Conservation (phyloP, 2,329 filamentous ascomycete species). For the Tolypocladium pustulatum region DNA sequence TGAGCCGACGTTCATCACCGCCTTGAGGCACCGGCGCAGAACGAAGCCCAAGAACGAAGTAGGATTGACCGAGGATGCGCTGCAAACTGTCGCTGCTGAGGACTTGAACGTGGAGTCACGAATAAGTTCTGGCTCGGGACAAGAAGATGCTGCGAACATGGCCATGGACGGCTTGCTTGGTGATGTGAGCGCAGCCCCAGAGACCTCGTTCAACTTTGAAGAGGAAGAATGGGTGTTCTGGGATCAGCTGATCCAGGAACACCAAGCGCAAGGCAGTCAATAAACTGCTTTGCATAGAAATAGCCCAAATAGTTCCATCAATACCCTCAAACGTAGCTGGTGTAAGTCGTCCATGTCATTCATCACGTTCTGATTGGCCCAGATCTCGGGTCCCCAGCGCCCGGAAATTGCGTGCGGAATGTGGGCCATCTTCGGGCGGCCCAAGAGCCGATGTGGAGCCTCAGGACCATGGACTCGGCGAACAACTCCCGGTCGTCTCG, state of each 20-base stretch:
- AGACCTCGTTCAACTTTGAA: background rate
- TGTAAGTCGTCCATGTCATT: background rate
- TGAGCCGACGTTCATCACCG: background rate
- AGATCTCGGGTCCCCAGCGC: background rate
- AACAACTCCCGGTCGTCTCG: background rate
- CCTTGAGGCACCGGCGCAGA: background rate
- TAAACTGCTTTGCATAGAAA: background rate
- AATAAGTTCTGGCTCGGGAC: background rate
- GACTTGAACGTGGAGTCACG: background rate
- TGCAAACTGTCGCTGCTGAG: background rate
- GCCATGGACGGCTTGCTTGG: background rate
- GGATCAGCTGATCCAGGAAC: background rate
- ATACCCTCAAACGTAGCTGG: background rate
- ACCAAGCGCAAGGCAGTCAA: background rate
- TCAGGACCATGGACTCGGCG: background rate
- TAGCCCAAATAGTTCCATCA: background rate
- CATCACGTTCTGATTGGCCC: background rate
- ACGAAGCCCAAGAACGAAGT: background rate
- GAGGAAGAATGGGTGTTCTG: background rate
- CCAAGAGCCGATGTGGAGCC: background rate
- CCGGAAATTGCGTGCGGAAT: background rate
- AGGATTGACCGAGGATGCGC: background rate
- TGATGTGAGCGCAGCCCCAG: background rate
- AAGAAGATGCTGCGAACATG: background rate
- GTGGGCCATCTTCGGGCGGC: background rate